phyloP scores from a whole-genome alignment of 2,329 filamentous ascomycete species.

The Penicillium aurantiogriseum region DNA sequence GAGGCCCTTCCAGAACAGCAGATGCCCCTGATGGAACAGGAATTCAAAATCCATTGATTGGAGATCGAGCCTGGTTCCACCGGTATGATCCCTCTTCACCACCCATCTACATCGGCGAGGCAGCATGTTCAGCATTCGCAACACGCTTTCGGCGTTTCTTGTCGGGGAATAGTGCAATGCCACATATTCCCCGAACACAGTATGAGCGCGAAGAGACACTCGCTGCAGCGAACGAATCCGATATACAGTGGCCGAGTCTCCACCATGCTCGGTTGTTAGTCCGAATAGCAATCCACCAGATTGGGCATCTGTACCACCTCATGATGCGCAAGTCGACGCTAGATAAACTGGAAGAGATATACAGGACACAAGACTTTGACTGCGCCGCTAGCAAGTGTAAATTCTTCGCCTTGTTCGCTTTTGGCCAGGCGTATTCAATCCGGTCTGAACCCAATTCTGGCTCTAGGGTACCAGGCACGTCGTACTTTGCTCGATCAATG shows the following conservation, averaged over 20 bases:
- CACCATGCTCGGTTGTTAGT: conserved; percentile 39
- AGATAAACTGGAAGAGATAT: conserved; percentile 42
- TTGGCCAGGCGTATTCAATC: conserved; percentile 48
- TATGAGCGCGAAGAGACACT: conserved; percentile 35
- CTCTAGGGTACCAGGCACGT: conserved; percentile 44
- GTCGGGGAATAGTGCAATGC: conserved; percentile 30
- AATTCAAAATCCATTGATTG: conserved; percentile 35
- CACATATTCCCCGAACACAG: conserved; percentile 37
- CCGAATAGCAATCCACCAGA: conserved; percentile 38
- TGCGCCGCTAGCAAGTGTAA: conserved; percentile 43
- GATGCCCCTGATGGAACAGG: conserved; percentile 31
- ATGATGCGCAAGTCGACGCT: conserved; percentile 39
- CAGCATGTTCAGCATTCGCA: conserved; percentile 42
- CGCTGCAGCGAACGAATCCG: conserved; percentile 27
- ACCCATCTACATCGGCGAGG: conserved; percentile 41
- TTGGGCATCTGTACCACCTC: conserved; percentile 38
- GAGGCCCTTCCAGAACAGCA: conserved; percentile 17
- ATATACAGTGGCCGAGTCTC: conserved; percentile 37
- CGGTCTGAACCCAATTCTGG: conserved; percentile 34
- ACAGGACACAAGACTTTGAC: conserved; percentile 32
- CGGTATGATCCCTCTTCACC: conserved; percentile 36
- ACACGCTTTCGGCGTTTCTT: conserved; percentile 40
- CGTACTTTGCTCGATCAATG: conserved; percentile 45
- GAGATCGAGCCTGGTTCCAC: conserved; percentile 40
- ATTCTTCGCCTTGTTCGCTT: conserved; percentile 46